Evolutionary conservation across 2,329 filamentous ascomycete species (phyloP), one percentile per base, ranked within the genome.

Genomic region (Alternaria metachromatica): DNA sequence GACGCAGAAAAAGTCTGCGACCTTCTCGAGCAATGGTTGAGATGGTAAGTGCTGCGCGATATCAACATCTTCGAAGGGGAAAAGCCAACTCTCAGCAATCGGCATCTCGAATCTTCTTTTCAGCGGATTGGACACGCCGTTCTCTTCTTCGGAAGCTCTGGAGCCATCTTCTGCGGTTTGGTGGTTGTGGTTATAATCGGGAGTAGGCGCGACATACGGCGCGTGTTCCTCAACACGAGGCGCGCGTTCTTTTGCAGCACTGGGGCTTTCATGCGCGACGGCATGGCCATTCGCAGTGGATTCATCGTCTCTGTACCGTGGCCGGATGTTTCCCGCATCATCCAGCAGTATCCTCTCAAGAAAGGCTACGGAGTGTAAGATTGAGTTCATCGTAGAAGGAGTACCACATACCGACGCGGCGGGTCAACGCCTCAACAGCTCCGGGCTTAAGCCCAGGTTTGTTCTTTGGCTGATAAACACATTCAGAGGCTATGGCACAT

Each of bases 381-480:
- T n/a, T 49, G 15, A 33, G 30, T 48, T 44, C 48, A 25, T 43
- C 4, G 21, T 9, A 49, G 30, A 21, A 59, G 15, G 37, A 44
- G 5, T 12, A 15, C 23, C 20, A 28, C 43, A 69, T 71, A 77
- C 76, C 73, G 9, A 78, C 74, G 58, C 76, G 76, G 50, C 75
- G 72, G 26, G 75, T 72, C 64, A 78, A 71, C 21, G 73, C 76
- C 54, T 78, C 76, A 20, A 78, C 68, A 11, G 76, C 76, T 11
- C 76, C 76, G 13, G 75, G 72, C 57, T 78, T 78, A 18, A 78
- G 62, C 2, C 76, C 76, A 7, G 76, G 76, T 60, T 77, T 78
- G 37, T 77, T 75, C 59, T 76, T 78, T 25, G 76, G 71, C 23
- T 70, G 69, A 46, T 78, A 78, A 6, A 72, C 63, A 50, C 76